phyloP scores from a whole-genome alignment of 305 asterid genomes.

The Fraxinus nigra region DNA sequence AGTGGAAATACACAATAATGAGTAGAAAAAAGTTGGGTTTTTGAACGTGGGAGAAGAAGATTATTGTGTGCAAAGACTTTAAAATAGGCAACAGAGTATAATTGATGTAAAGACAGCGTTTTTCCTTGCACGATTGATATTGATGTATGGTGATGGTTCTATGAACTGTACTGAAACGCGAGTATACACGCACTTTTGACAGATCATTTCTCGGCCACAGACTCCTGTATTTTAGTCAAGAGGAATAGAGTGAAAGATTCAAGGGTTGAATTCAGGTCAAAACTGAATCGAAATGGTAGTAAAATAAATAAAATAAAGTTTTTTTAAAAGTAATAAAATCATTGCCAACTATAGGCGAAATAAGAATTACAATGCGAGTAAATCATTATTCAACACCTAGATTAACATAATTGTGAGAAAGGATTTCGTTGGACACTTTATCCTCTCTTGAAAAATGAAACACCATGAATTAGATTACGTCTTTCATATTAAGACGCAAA shows the following conservation, averaged over 20 bases:
- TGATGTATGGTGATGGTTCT: slow-evolving; percentile 24
- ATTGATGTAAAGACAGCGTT: slow-evolving; percentile 26
- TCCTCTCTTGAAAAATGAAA: too few relatives aligned
- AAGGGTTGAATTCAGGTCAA: background rate
- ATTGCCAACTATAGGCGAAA: too few relatives aligned
- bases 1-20: background rate
- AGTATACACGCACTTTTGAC: background rate
- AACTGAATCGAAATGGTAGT: too few relatives aligned
- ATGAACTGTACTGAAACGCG: background rate
- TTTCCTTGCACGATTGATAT: slow-evolving; percentile 28
- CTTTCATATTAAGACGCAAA: too few relatives aligned
- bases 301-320: too few relatives aligned
- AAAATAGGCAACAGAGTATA: background rate
- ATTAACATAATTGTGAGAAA: too few relatives aligned
- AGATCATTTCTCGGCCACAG: slow-evolving; percentile 6
- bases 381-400: too few relatives aligned
- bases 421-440: too few relatives aligned
- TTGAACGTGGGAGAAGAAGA: slow-evolving; percentile 37
- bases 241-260: background rate
- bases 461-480: too few relatives aligned
- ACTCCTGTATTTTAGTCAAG: background rate
- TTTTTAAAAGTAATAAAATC: too few relatives aligned
- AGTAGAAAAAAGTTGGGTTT: slow-evolving; percentile 19
- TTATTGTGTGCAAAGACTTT: slow-evolving; percentile 12
- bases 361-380: too few relatives aligned